These are phyloP conservation scores for Remersonia thermophila DNA, from an alignment of 2,329 filamentous ascomycete species.

Conservation along the genomic window DNA sequence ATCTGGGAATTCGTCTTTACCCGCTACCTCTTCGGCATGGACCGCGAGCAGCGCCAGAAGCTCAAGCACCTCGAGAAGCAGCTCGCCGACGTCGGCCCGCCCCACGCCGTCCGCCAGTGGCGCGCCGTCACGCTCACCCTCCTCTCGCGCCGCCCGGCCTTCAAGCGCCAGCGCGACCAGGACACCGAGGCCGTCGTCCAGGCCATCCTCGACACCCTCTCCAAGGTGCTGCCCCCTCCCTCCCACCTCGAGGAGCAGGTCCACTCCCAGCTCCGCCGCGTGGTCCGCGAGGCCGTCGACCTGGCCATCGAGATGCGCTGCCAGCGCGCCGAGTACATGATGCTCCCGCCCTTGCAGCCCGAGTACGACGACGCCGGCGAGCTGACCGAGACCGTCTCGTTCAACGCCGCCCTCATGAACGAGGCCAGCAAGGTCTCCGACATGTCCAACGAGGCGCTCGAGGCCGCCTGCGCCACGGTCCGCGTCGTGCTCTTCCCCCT, in stretches of 20 bases:
- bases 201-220: conserved; percentile 75
- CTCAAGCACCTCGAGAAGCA: conserved; percentile 92
- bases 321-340: conserved; percentile 94
- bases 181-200: conserved; percentile 95
- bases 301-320: conserved; percentile 95
- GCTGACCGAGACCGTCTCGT: conserved; percentile 72
- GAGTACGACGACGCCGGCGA: conserved; percentile 93
- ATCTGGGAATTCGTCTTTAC: conserved; percentile 99
- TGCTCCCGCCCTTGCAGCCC: conserved; percentile 88
- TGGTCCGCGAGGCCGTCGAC: conserved; percentile 78
- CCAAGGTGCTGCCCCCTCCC: conserved; percentile 76
- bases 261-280: conserved; percentile 70
- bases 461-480: conserved; percentile 64
- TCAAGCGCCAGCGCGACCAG: conserved; percentile 67
- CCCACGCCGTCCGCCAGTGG: conserved; percentile 89
- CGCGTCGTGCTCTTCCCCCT: conserved; percentile 91
- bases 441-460: conserved; percentile 64
- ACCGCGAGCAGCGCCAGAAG: conserved; percentile 93
- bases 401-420: conserved; percentile 92
- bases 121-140: conserved; percentile 88
- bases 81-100: conserved; percentile 74
- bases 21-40: conserved; percentile 96
- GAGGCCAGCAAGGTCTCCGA: conserved; percentile 59
- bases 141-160: conserved; percentile 67
- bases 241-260: conserved; percentile 69